Percentiles rank a stretch among this genome's conserved stretches.
phyloP scores from a whole-genome alignment of 2,329 filamentous ascomycete genomes.

The Cladosporium velox region DNA sequence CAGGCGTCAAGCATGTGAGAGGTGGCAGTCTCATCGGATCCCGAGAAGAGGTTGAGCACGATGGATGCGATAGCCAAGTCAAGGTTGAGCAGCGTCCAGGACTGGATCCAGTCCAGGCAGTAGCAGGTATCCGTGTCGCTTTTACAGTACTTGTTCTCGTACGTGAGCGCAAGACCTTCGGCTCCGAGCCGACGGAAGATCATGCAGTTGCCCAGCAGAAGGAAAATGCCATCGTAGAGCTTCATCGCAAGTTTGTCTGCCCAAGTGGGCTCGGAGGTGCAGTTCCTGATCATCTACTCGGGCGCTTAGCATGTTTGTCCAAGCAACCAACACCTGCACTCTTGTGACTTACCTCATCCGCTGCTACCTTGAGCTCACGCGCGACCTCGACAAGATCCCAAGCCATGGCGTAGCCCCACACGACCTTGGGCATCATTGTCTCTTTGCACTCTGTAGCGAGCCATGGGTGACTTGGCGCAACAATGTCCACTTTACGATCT shows the following conservation, averaged over 20 bases:
- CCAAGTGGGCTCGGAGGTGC: background rate
- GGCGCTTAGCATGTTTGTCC: background rate
- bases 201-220: background rate
- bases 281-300: background rate
- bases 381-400: conserved; percentile 1
- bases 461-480: background rate
- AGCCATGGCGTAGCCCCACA: background rate
- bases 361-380: background rate
- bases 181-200: background rate
- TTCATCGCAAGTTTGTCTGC: background rate
- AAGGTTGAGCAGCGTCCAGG: background rate
- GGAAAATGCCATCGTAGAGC: background rate
- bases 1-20: background rate
- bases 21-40: background rate
- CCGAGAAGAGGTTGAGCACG: background rate
- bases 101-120: conserved; percentile 2
- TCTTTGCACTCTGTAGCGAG: background rate
- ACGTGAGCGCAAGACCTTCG: background rate
- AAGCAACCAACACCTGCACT: background rate
- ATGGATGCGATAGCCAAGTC: background rate
- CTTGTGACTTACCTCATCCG: background rate
- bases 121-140: background rate
- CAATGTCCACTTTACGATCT: background rate
- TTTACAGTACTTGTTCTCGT: background rate
- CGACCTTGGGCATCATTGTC: conserved; percentile 6